Evolutionary conservation across 371 early-diverging fungal species (phyloP), one percentile per base, ranked within the genome.

Genomic region (Mucor indicus): DNA sequence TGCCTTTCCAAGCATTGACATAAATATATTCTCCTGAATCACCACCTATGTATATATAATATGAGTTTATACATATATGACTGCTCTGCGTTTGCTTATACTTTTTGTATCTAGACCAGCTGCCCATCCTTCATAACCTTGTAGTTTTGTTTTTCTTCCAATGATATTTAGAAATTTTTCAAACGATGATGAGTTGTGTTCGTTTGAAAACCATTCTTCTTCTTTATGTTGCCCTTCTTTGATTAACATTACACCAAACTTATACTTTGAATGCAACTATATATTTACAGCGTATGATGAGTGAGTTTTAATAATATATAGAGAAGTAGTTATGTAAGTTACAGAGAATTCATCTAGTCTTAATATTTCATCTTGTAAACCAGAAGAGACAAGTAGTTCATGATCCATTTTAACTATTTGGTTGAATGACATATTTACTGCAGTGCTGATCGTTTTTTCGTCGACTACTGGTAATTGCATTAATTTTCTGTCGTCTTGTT

Each of bases 101-200:
- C 87, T 70, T 55, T 79, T 79, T n/a, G 85, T 84, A 62, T 93
- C 93, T 31, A 93, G 66, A 3, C 91, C 92, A 8, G 86, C 93
- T 1, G 87, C 69, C 75, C 89, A 93, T 3, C 91, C 88, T 15
- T 77, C 70, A 72, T 89, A 93, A 3, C 87, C 88, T 15, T 79
- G 67, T 35, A 93, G 61, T 33, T 81, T 71, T 7, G 90, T 80
- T 17, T 70, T 79, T 22, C 83, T 80, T 1, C 91, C 93, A 37
- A 93, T 59, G 39, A 84, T 86, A 13, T 69, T 64, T 35, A 92
- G 53, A 57, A 93, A 91, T 24, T 75, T 62, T 25, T 82, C 68
- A 62, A 85, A 89, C 2, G 65, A 59, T 9, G 89, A 84, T 12
- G 88, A 84, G 11, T 80, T 65, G 36, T 77, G 58, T 40, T 69